Evolutionary conservation across 306 rosid genomes (phyloP), one percentile per base, ranked within the genome.

Genomic region (Canavalia gladiata): DNA sequence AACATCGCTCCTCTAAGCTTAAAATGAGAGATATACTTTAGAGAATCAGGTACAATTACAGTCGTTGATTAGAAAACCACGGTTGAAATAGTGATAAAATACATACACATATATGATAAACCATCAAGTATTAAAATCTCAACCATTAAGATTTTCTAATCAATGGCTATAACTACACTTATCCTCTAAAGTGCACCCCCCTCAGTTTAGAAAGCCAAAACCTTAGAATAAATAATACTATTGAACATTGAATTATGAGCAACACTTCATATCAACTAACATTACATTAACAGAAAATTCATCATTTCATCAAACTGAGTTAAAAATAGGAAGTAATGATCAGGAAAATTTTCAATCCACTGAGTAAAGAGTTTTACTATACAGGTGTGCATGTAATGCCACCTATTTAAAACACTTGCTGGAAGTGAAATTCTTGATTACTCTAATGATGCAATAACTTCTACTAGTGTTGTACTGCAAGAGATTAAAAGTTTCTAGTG

Each of bases 321-420:
- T 66, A 25, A 39, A 77, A 54, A 78, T 55, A 41, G 67, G 18
- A 41, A 6, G 28, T 41, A 30, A 41, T 30, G 37, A 31, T 11
- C 10, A 64, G 56, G 46, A 13, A 29, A 52, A 66, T 3, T 29
- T 34, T 62, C 69, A 66, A 35, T 76, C 39, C 28, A 76, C 50
- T 76, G 12, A 4, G 30, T 47, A 47, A 35, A 29, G 59, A 65
- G 62, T 77, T 64, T 64, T 64, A 77, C 63, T 9, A 41, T n/a
- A 35, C 5, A 59, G 29, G 34, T 59, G 70, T 43, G 45, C 60
- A 62, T 13, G 46, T n/a, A 62, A 7, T 18, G 7, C 59, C 56
- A 59, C 1, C 63, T 49, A 35, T 35, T 31, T 37, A 64, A 50
- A 64, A 64, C 41, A 64, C 8, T 65, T 18, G 1, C 52, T 25